phyloP scores from a whole-genome alignment of 2,329 filamentous ascomycete species.

The Didymella pomorum region DNA sequence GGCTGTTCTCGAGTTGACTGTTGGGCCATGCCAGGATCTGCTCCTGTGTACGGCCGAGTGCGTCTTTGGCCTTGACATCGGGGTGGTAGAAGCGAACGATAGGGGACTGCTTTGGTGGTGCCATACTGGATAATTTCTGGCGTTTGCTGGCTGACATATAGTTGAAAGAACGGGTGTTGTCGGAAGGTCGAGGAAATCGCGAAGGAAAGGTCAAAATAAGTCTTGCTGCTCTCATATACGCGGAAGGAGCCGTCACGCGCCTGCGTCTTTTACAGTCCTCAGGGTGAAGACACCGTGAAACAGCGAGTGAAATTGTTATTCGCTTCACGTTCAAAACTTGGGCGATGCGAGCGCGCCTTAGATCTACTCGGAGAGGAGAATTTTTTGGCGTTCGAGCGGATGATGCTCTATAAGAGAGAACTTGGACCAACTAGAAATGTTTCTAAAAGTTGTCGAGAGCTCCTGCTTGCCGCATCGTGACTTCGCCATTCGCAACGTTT shows the following conservation, averaged over 20 bases:
- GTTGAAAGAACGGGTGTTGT: neutral
- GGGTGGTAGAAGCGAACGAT: conserved; percentile 60
- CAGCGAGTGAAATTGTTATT: conserved; percentile 1
- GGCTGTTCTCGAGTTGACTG: conserved; percentile 54
- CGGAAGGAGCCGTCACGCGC: neutral
- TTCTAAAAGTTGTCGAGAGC: neutral
- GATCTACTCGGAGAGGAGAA: too few relatives aligned
- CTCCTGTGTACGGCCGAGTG: conserved; percentile 53
- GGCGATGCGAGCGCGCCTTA: neutral
- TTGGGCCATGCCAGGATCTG: conserved; percentile 58
- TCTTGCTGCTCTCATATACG: neutral
- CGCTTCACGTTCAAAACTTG: neutral
- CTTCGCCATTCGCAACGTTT: neutral
- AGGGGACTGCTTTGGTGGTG: conserved; percentile 10
- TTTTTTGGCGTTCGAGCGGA: too few relatives aligned
- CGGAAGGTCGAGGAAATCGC: neutral
- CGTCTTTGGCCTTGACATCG: conserved; percentile 46
- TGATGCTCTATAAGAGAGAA: too few relatives aligned
- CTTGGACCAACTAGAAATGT: too few relatives aligned
- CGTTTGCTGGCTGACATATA: conserved; percentile 25
- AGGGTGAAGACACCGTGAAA: conserved; percentile 3
- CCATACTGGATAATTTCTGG: conserved; percentile 25
- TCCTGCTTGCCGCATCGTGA: neutral
- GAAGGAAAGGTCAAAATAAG: neutral
- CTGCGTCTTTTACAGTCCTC: neutral